Evolutionary conservation across 768 basidiomycete genomes (phyloP).

Genomic region (Chlorophyllum brunneum): DNA sequence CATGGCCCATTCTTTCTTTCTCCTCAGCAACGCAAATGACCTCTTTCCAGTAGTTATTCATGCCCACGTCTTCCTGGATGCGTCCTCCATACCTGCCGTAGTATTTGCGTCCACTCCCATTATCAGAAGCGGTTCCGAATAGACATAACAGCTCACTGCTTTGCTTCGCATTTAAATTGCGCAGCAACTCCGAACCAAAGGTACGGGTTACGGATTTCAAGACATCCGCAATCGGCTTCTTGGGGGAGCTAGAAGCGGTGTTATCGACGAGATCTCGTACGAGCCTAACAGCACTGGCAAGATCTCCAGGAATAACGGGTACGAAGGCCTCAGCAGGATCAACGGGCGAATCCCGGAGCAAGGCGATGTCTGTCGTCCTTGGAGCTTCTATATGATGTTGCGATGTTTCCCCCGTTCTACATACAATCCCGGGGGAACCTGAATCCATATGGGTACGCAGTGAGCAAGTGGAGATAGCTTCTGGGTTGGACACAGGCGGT

Average conservation of each 20-base stretch:
- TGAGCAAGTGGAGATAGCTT: no score
- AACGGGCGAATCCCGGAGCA: not conserved
- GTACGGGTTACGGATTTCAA: not conserved
- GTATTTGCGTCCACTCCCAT: not conserved
- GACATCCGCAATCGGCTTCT: not conserved
- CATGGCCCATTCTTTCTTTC: constrained; percentile 34
- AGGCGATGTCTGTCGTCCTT: not conserved
- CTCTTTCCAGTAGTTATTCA: constrained; percentile 43
- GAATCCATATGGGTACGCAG: not conserved
- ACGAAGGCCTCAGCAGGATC: not conserved
- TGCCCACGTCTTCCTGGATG: not conserved
- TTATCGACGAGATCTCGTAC: not conserved
- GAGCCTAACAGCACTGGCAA: not conserved
- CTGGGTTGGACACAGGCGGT: not conserved
- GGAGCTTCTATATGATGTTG: not conserved
- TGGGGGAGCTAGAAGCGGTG: not conserved
- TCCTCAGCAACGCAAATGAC: constrained; percentile 40
- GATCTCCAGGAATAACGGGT: not conserved
- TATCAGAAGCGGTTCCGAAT: constrained; percentile 7
- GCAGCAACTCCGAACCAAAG: not conserved
- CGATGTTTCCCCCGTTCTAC: not conserved
- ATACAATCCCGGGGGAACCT: not conserved
- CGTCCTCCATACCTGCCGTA: not conserved
- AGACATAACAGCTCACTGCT: constrained; percentile 9
- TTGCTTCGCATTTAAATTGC: not conserved